A percentile compares a stretch with the other conserved stretches of the same genome.
Conservation (phyloP, 352 stramenopile genomes). For the Globisporangium paroecandrum region DNA sequence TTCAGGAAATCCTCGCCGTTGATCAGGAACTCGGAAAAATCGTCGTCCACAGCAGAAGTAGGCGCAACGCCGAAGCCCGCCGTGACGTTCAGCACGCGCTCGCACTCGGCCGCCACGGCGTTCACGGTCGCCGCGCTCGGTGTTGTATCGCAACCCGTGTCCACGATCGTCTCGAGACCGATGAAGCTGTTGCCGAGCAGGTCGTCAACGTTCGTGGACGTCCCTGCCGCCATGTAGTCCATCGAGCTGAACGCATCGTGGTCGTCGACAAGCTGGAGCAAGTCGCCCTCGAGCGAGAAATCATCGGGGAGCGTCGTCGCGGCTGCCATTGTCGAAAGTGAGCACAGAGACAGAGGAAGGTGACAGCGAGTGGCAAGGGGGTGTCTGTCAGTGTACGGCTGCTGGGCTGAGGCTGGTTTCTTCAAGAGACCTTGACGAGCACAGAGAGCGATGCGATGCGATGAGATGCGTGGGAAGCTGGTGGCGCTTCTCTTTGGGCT, state of each 20-base stretch:
- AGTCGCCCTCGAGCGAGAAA: constrained; percentile 30
- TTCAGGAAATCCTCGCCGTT: constrained; percentile 55
- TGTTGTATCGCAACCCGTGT: neutral
- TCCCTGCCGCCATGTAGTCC: neutral
- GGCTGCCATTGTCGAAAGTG: constrained; percentile 11
- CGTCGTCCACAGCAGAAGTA: constrained; percentile 17
- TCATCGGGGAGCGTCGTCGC: constrained; percentile 27
- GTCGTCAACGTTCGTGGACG: constrained; percentile 24
- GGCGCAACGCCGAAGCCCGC: constrained; percentile 2
- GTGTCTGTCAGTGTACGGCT: neutral
- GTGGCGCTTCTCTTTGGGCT: no score
- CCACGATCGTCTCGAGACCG: constrained; percentile 17
- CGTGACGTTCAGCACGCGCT: constrained; percentile 22
- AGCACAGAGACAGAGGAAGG: neutral
- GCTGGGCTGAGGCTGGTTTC: neutral
- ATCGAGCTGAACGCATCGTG: constrained; percentile 11
- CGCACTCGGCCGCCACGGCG: constrained; percentile 5
- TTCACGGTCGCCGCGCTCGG: neutral
- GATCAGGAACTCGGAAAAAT: constrained; percentile 46
- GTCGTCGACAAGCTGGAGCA: constrained; percentile 37
- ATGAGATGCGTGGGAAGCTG: no score
- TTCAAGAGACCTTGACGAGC: neutral
- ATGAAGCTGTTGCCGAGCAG: constrained; percentile 22
- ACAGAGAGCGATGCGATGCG: neutral
- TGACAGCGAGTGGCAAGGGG: neutral